These are phyloP conservation scores for Oleoguttula mirabilis DNA, from an alignment of 495 filamentous ascomycete genomes.

Conservation along the genomic window DNA sequence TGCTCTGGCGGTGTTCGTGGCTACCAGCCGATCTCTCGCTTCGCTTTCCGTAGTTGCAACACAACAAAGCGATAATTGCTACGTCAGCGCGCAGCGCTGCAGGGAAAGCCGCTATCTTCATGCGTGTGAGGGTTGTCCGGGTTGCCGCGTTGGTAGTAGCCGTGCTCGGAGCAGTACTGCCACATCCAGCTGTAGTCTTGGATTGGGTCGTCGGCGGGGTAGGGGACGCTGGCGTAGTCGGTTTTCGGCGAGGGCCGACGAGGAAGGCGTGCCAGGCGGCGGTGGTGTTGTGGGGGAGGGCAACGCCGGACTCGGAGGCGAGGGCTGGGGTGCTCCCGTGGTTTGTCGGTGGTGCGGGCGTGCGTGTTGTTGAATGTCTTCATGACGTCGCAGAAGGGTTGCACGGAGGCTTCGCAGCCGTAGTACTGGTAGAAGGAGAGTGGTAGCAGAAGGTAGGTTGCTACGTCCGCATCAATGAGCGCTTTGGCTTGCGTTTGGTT, in stretches of 20 bases:
- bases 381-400: constrained; percentile 38
- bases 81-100: no score
- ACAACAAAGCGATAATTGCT: no score
- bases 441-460: constrained; percentile 37
- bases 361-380: constrained; percentile 27
- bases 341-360: constrained; percentile 11
- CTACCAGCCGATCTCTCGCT: no score
- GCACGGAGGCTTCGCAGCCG: constrained; percentile 32
- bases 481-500: constrained; percentile 3
- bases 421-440: constrained; percentile 37
- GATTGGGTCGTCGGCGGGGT: constrained; percentile 8
- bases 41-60: no score
- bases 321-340: constrained; percentile 17
- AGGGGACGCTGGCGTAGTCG: constrained; percentile 9
- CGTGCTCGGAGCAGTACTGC: constrained; percentile 52
- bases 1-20: no score
- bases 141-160: constrained; percentile 43
- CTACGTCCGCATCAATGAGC: constrained; percentile 38
- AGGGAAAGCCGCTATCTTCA: no score
- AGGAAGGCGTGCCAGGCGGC: constrained; percentile 14
- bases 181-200: constrained; percentile 42
- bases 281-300: constrained; percentile 12
- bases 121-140: constrained; percentile 34
- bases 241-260: no score
- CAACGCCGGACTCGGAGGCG: constrained; percentile 15